Conservation (phyloP, 306 rosid genomes). For the Trifolium subterraneum region DNA sequence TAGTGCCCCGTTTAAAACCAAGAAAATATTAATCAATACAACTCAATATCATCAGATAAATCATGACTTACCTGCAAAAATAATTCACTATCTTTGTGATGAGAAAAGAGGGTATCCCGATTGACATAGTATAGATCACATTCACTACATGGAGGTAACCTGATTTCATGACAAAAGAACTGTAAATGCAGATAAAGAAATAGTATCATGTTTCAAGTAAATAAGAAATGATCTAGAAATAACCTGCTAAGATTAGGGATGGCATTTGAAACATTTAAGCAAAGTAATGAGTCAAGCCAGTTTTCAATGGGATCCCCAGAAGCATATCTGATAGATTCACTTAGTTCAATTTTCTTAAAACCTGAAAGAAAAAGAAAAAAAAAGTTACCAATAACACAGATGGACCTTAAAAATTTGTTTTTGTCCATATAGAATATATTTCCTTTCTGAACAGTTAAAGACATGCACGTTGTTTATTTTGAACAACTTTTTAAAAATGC, state of each 20-base stretch:
- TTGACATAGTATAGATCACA: constrained; percentile 92
- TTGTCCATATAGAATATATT: background rate
- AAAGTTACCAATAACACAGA: background rate
- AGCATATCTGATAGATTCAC: constrained; percentile 91
- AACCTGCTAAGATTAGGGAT: constrained; percentile 74
- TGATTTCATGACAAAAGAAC: constrained; percentile 29
- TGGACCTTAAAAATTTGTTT: no score
- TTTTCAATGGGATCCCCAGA: constrained; percentile 83
- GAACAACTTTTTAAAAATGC: no score
- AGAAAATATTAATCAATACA: background rate
- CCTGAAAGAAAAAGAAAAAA: background rate
- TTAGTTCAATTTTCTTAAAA: constrained; percentile 83
- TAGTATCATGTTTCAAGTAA: background rate
- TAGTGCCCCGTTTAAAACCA: background rate
- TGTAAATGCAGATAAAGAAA: background rate
- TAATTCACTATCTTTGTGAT: constrained; percentile 84
- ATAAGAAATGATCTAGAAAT: background rate
- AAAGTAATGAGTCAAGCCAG: constrained; percentile 84
- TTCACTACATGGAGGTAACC: constrained; percentile 79
- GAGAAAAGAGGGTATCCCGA: constrained; percentile 93
- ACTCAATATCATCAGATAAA: background rate
- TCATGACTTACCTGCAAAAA: constrained; percentile 57
- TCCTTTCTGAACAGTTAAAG: background rate
- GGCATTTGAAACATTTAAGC: constrained; percentile 77
- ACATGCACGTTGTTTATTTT: no score